Conservation (phyloP, 495 filamentous ascomycete species). For the Xeromyces bisporus region DNA sequence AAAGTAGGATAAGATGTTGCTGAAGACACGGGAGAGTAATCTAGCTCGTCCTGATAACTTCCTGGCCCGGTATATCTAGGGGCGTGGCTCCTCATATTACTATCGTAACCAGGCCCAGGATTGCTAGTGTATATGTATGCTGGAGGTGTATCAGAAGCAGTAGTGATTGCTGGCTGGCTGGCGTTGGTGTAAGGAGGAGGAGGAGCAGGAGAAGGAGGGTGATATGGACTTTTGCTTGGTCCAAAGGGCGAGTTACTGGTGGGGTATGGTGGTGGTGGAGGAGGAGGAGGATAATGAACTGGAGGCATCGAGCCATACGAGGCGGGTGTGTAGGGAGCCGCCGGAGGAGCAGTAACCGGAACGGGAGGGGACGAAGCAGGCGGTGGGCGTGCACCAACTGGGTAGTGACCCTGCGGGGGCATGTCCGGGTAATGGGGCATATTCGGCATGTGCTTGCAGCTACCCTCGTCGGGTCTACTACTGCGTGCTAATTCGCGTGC, state of each 20-base stretch:
- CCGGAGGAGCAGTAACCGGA: constrained; percentile 24
- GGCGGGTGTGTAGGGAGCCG: constrained; percentile 26
- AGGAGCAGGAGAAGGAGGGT: no score
- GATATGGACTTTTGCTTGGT: constrained; percentile 21
- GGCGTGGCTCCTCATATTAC: constrained; percentile 26
- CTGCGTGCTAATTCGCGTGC: no score
- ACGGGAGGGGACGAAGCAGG: constrained; percentile 23
- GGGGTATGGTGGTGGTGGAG: constrained; percentile 20
- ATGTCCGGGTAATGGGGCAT: constrained; percentile 23
- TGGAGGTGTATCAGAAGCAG: constrained; percentile 20
- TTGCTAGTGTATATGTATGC: constrained; percentile 26
- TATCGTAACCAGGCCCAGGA: constrained; percentile 24
- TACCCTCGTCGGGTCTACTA: constrained; percentile 31
- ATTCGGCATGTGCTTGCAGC: constrained; percentile 27
- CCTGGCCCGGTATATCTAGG: constrained; percentile 30
- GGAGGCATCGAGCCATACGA: no score
- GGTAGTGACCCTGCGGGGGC: constrained; percentile 11
- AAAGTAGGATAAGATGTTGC: constrained; percentile 29
- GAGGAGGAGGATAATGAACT: no score
- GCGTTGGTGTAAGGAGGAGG: constrained; percentile 23
- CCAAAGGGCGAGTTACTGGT: constrained; percentile 23
- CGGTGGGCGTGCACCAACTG: constrained; percentile 22
- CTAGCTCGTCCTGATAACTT: constrained; percentile 25
- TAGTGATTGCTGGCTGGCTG: constrained; percentile 20
- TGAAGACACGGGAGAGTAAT: constrained; percentile 28